Evolutionary conservation across 805 yeast species (phyloP).

Genomic region (Saccharomyces eubayanus): DNA sequence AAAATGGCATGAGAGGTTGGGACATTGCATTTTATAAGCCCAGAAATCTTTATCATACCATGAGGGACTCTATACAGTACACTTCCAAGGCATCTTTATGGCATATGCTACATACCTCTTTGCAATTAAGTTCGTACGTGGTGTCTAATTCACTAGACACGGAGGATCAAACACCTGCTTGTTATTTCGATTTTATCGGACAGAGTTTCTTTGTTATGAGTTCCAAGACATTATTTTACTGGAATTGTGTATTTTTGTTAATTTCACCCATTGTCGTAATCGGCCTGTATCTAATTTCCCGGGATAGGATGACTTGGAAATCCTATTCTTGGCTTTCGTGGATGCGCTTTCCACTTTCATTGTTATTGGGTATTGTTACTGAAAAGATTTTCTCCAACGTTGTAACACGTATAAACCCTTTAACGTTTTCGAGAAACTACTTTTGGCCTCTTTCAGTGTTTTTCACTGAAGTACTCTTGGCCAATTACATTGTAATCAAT

Average conservation of each 20-base stretch:
- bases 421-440: slow-evolving; percentile 44
- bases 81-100: slow-evolving; percentile 63
- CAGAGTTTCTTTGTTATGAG: slow-evolving; percentile 47
- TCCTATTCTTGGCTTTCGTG: slow-evolving; percentile 34
- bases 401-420: slow-evolving; percentile 39
- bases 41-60: slow-evolving; percentile 75
- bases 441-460: slow-evolving; percentile 42
- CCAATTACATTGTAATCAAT: slow-evolving; percentile 49
- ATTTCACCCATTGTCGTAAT: slow-evolving; percentile 47
- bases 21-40: slow-evolving; percentile 88
- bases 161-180: slow-evolving; percentile 37
- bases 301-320: slow-evolving; percentile 41
- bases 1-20: slow-evolving; percentile 68
- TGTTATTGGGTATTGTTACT: slow-evolving; percentile 22
- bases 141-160: slow-evolving; percentile 33
- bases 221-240: slow-evolving; percentile 38
- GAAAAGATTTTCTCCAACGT: slow-evolving; percentile 36
- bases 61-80: slow-evolving; percentile 56
- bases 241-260: slow-evolving; percentile 46
- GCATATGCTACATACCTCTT: slow-evolving; percentile 72
- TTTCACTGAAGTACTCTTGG: slow-evolving; percentile 40
- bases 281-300: slow-evolving; percentile 41
- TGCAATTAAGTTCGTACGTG: slow-evolving; percentile 49
- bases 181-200: slow-evolving; percentile 60
- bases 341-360: slow-evolving; percentile 54